Base-by-base conservation (phyloP, 2,329 filamentous ascomycete genomes). In the Lecanicillium sp. region DNA sequence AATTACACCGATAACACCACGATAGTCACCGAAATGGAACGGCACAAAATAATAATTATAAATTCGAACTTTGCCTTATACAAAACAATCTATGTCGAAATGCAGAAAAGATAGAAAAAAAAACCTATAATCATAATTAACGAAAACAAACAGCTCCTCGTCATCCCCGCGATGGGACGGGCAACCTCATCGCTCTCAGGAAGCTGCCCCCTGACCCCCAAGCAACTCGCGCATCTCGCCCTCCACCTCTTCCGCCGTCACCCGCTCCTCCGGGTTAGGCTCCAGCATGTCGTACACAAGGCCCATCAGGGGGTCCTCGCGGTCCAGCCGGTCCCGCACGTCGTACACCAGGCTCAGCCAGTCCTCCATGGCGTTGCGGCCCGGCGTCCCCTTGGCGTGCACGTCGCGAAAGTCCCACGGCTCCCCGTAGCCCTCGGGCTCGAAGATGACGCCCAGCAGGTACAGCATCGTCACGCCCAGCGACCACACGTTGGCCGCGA, bases 381-480 rank as follows among this genome's bases (percentile, higher is more conserved):
- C 15, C 5, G 11, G 8, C 5, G 26, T 15, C 15, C 29, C 24
- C 5, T 26, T 26, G 24, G 23, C 30, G 11, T 14, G 17, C 38
- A 43, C 12, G 21, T 30, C 27, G 24, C 3, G 12, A 29, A 48
- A 42, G 19, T 43, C 19, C 46, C 46, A 48, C 38, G 23, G 9
- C 11, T 20, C 14, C 19, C 23, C 14, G 17, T 5, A 19, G 12
- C 15, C 21, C 38, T 48, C 46, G 5, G 46, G 46, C 39, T 9
- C 14, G 14, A n/a, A 10, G 3, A 49, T 35, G 12, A n/a, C 27
- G 21, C 45, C 46, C 5, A 51, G 42, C 20, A 53, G 27, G 29
- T 48, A 54, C 3, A 54, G 46, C 49, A 53, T 51, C 24, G 46
- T 51, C 19, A 54, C 29, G 15, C 52, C 52, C 4, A 54, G 23